Evolutionary conservation across 176 grass and related monocot genomes (phyloP).

Genomic region (Tillandsia leiboldiana): DNA sequence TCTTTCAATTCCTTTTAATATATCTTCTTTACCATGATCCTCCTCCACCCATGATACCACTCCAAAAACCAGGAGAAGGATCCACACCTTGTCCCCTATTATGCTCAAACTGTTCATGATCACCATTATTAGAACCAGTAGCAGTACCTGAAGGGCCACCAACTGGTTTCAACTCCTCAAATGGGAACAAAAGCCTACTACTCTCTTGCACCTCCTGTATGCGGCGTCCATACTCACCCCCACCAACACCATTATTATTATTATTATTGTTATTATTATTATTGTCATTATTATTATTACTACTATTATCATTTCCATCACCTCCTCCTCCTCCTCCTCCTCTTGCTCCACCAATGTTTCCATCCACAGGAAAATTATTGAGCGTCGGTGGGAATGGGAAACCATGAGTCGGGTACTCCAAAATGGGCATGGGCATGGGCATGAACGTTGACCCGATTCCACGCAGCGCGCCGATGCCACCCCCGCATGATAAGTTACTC

Average conservation of each 20-base stretch:
- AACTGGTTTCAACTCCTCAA: neutral
- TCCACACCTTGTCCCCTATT: slow-evolving; percentile 38
- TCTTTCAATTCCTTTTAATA: neutral
- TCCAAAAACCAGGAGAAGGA: slow-evolving; percentile 35
- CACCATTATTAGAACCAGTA: too few species aligned
- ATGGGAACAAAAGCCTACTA: neutral
- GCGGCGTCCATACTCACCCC: neutral
- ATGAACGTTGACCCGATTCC: neutral
- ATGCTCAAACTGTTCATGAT: slow-evolving; percentile 19
- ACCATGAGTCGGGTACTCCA: neutral
- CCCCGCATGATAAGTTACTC: neutral
- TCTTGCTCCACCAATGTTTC: neutral
- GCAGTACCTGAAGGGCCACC: neutral
- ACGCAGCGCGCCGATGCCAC: neutral
- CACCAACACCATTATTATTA: neutral
- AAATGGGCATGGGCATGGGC: neutral
- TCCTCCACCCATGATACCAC: slow-evolving; percentile 40
- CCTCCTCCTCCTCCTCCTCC: slow-evolving; percentile 22
- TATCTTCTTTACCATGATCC: slow-evolving; percentile 6
- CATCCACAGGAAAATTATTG: neutral
- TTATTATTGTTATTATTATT: too few species aligned
- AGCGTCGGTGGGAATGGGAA: neutral
- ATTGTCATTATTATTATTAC: too few species aligned
- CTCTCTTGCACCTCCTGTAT: neutral
- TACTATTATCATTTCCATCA: slow-evolving; percentile 16